A percentile compares a stretch with the other conserved stretches of the same genome.
Evolutionary conservation across 108 stramenopile species (phyloP).

Genomic region (Skeletonema potamos): DNA sequence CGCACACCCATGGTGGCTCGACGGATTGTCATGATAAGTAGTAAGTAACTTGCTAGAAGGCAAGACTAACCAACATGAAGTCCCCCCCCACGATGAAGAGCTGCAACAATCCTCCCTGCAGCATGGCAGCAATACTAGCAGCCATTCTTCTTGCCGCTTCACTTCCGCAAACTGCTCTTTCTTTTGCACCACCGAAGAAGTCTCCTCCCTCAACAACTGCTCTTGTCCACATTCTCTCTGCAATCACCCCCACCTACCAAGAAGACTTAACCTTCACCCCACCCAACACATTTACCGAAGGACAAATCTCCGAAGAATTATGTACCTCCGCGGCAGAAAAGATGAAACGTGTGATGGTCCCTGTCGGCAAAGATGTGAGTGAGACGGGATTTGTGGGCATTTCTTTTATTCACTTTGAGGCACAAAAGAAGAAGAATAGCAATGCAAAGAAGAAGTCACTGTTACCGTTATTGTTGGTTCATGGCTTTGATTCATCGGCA

Average conservation of each 20-base stretch:
- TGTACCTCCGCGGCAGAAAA: constrained; percentile 63
- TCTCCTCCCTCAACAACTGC: too few species aligned
- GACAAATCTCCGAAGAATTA: constrained; percentile 48
- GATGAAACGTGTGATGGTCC: constrained; percentile 73
- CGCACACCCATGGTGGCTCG: too few species aligned
- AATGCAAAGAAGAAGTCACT: constrained; percentile 5
- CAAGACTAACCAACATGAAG: too few species aligned
- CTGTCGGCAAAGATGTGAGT: constrained; percentile 60
- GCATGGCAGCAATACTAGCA: too few species aligned
- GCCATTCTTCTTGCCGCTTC: too few species aligned
- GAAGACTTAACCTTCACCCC: constrained; percentile 56
- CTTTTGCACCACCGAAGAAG: too few species aligned
- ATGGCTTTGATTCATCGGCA: constrained; percentile 92
- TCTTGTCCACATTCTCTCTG: too few species aligned
- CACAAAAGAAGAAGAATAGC: constrained; percentile 16
- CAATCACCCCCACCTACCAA: constrained; percentile 1
- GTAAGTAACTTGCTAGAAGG: too few species aligned
- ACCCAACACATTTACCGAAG: constrained; percentile 42
- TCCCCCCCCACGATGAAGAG: too few species aligned
- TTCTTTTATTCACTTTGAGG: constrained; percentile 69
- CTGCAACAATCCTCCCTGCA: too few species aligned
- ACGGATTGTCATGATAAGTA: too few species aligned
- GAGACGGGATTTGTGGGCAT: constrained; percentile 65
- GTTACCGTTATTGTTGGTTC: constrained; percentile 61
- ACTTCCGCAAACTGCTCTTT: too few species aligned